Base-by-base conservation (phyloP, 169 alveolate genomes). In the Fabrea salina region DNA sequence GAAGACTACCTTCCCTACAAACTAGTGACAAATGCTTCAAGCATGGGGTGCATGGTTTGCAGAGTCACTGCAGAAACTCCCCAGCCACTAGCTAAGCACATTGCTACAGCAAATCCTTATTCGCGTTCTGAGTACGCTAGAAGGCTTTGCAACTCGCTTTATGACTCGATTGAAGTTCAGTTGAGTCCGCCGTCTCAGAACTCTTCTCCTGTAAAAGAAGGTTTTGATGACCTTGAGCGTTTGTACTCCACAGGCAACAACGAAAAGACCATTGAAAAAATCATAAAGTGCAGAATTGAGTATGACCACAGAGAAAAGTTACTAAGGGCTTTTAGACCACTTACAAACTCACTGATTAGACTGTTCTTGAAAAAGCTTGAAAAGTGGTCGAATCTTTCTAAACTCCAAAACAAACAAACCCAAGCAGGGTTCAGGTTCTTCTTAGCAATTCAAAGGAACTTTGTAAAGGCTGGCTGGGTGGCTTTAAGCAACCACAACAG, bases 231-330 rank as follows among this genome's bases (percentile, higher is more conserved):
- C 49, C 39, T 61, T 3, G 51, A 61, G 39, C 32, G 74, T 16
- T 51, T 61, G 11, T 61, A n/a, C 3, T 51, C 74, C 4, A 61
- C 43, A 33, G 74, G 74, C 58, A 64, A 68, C 30, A 43, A 19
- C 4, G 37, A 37, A 1, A 37, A 22, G 8, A 68, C 39, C 7
- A 43, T 68, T 2, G 64, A 43, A 2, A 43, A 37, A 68, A 40
- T 68, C 1, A 11, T 68, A 30, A 40, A 68, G 39, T 40, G 25
- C 47, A 37, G 78, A 40, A 22, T 68, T 8, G 78, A 68, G 19
- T 44, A 40, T 68, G 30, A 43, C 25, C n/a, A 37, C 11, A 43
- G 66, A 43, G 78, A 43, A 32, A 47, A 11, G 19, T 8, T 68
- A 44, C 8, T 40, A 3, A 43, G 30, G 16, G 78, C 78, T 0